phyloP scores from a whole-genome alignment of 1,284 basidiomycete species.

The Trametes versicolor region DNA sequence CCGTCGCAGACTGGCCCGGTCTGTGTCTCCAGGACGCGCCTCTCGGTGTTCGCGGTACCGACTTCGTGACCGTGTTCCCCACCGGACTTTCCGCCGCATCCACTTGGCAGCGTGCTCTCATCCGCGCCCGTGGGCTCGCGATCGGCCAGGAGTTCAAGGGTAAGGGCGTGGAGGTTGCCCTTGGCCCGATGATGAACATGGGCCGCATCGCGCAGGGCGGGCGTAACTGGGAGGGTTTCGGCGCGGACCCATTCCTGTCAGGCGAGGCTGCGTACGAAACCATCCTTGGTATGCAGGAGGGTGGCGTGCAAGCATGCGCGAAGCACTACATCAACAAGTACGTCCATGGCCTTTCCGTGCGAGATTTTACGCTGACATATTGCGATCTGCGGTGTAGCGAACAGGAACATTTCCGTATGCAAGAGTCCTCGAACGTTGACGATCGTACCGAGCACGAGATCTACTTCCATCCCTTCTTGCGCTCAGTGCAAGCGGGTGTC shows the following conservation, averaged over 20 bases:
- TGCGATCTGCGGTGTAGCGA: slow-evolving; percentile 51
- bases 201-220: slow-evolving; percentile 74
- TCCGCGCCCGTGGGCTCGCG: slow-evolving; percentile 77
- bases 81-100: slow-evolving; percentile 65
- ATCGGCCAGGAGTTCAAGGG: slow-evolving; percentile 84
- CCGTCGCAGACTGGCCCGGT: slow-evolving; percentile 59
- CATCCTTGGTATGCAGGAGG: slow-evolving; percentile 76
- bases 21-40: slow-evolving; percentile 75
- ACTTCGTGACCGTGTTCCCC: slow-evolving; percentile 71
- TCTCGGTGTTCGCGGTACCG: slow-evolving; percentile 51
- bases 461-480: slow-evolving; percentile 78
- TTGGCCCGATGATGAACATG: slow-evolving; percentile 77
- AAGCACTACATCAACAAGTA: slow-evolving; percentile 84
- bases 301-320: slow-evolving; percentile 80
- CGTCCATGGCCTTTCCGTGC: slow-evolving; percentile 34
- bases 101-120: slow-evolving; percentile 72
- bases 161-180: slow-evolving; percentile 82
- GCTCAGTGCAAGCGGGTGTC: slow-evolving; percentile 80
- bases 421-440: slow-evolving; percentile 72
- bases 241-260: slow-evolving; percentile 80
- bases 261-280: slow-evolving; percentile 81
- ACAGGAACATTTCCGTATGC: slow-evolving; percentile 70
- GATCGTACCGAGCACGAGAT: slow-evolving; percentile 83
- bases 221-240: slow-evolving; percentile 89
- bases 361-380: background rate